These are phyloP conservation scores for Wallacemonas sp. DNA, from an alignment of 208 protist genomes.

Conservation along the genomic window DNA sequence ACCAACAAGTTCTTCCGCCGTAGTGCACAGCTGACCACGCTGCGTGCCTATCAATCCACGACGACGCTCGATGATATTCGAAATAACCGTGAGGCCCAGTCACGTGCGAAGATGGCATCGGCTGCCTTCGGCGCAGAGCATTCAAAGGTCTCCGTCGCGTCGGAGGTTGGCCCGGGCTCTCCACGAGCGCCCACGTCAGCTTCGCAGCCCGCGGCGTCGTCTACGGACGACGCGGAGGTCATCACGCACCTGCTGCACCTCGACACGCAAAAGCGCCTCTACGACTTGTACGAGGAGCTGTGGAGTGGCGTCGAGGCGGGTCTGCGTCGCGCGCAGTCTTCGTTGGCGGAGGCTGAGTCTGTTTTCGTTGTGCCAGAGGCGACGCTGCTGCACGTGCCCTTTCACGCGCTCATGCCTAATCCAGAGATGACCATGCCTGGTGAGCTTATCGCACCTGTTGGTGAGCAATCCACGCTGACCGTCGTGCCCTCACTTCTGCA, in stretches of 20 bases:
- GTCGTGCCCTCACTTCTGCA: conserved; percentile 72
- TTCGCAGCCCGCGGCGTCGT: neutral
- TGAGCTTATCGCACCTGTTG: conserved; percentile 4
- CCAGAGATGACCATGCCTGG: conserved; percentile 34
- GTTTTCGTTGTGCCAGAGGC: conserved; percentile 80
- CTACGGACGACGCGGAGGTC: neutral
- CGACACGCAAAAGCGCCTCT: conserved; percentile 37
- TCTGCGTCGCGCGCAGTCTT: conserved; percentile 35
- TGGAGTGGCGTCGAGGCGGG: conserved; percentile 63
- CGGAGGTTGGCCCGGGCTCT: neutral
- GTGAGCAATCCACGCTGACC: conserved; percentile 28
- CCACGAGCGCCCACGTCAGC: neutral
- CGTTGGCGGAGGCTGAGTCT: conserved; percentile 50
- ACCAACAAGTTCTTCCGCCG: conserved; percentile 54
- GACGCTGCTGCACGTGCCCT: conserved; percentile 74
- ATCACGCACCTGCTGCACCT: conserved; percentile 23
- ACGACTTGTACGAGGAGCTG: conserved; percentile 76
- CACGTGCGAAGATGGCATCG: conserved; percentile 2
- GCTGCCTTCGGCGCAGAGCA: neutral
- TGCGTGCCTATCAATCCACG: conserved; percentile 58
- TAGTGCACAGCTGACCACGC: conserved; percentile 56
- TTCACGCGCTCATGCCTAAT: conserved; percentile 59
- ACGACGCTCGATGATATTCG: conserved; percentile 13
- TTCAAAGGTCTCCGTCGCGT: conserved; percentile 19
- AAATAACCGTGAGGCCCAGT: conserved; percentile 15